phyloP scores from a whole-genome alignment of 2,329 filamentous ascomycete species.

The Colletotrichum chlorophyti region DNA sequence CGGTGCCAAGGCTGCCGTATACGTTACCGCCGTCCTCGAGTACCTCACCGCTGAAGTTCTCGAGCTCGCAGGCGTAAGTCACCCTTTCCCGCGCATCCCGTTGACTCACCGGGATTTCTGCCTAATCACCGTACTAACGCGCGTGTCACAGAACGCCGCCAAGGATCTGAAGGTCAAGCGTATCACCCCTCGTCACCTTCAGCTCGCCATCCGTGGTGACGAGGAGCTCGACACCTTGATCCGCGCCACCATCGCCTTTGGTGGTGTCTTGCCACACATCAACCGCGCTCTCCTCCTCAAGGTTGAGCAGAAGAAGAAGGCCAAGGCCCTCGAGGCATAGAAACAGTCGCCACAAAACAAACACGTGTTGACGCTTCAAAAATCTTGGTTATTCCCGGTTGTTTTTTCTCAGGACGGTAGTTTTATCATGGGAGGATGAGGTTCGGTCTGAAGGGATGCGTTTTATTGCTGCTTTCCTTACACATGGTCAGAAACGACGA shows the following conservation, averaged over 20 bases:
- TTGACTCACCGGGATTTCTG: conserved; percentile 12
- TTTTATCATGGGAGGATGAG: conserved; percentile 11
- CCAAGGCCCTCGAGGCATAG: conserved; percentile 47
- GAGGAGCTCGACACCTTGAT: conserved; percentile 98
- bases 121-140: conserved; percentile 24
- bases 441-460: conserved; percentile 20
- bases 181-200: conserved; percentile 96
- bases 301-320: conserved; percentile 98
- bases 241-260: conserved; percentile 95
- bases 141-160: conserved; percentile 76
- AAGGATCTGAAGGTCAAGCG: conserved; percentile 99
- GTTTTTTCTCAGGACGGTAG: conserved; percentile 20
- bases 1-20: conserved; percentile 96
- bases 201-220: conserved; percentile 97
- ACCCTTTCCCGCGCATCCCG: conserved; percentile 1
- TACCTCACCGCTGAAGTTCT: conserved; percentile 98
- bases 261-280: conserved; percentile 98
- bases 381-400: conserved; percentile 21
- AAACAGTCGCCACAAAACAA: background rate
- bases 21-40: conserved; percentile 97
- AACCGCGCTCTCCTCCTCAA: conserved; percentile 95
- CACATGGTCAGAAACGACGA: conserved; percentile 18
- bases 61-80: conserved; percentile 86
- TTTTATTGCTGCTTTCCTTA: conserved; percentile 14
- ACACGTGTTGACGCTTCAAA: conserved; percentile 8